Percentiles rank a stretch among this genome's conserved stretches.
Evolutionary conservation across 1,139 yeast species (phyloP).

Genomic region (Citeromyces hawaiiensis): DNA sequence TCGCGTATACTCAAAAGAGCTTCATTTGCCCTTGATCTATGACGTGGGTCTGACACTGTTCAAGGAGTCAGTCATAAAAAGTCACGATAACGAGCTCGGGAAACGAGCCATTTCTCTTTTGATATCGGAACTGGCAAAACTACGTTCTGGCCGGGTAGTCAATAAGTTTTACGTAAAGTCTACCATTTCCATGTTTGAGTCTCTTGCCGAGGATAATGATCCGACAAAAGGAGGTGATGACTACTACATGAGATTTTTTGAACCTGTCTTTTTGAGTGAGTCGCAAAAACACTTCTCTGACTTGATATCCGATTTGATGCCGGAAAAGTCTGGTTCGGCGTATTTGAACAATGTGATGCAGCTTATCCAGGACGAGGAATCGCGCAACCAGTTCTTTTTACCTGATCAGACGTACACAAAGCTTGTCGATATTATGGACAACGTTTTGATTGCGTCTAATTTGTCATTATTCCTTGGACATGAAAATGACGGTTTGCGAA

Average conservation of each 20-base stretch:
- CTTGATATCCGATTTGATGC: conserved; percentile 29
- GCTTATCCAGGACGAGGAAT: conserved; percentile 45
- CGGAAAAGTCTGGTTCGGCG: conserved; percentile 30
- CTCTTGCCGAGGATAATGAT: conserved; percentile 24
- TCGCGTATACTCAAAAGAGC: conserved; percentile 71
- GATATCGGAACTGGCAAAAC: conserved; percentile 43
- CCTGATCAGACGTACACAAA: conserved; percentile 43
- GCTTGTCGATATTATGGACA: conserved; percentile 41
- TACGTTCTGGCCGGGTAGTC: conserved; percentile 39
- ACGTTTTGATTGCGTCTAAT: conserved; percentile 47
- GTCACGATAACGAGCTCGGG: conserved; percentile 37
- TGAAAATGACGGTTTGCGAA: conserved; percentile 40
- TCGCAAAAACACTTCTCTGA: conserved; percentile 43
- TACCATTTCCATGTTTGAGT: conserved; percentile 61
- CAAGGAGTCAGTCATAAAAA: conserved; percentile 26
- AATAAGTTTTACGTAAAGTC: conserved; percentile 51
- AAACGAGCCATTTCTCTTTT: conserved; percentile 31
- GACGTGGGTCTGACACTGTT: conserved; percentile 47
- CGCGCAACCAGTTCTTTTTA: conserved; percentile 38
- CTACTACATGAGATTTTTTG: conserved; percentile 54
- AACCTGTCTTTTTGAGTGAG: conserved; percentile 42
- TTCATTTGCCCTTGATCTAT: conserved; percentile 50
- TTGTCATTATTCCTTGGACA: conserved; percentile 36
- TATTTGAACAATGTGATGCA: conserved; percentile 41
- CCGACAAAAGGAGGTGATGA: conserved; percentile 22